Conservation (phyloP, 176 grass and related monocot species). For the Oryza coarctata region DNA sequence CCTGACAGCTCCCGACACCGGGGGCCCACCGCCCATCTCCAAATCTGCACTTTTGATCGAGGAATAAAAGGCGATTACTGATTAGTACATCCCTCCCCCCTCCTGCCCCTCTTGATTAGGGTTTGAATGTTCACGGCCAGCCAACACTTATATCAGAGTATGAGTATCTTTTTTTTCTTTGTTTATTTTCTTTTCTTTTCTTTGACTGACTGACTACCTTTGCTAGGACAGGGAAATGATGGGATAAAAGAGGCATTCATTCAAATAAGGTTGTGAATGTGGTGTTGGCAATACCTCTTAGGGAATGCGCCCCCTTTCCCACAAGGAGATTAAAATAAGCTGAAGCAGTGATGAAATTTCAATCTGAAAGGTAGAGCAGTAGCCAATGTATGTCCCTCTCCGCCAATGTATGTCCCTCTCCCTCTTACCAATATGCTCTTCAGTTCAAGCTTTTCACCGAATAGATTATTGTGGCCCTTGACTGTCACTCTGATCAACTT, state of each 20-base stretch:
- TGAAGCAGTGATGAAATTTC: background rate
- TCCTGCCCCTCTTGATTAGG: constrained; percentile 17
- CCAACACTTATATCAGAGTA: no score
- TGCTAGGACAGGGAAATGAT: constrained; percentile 28
- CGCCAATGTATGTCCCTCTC: background rate
- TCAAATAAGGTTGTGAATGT: background rate
- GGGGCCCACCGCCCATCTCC: background rate
- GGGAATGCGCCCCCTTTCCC: constrained; percentile 7
- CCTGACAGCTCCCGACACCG: background rate
- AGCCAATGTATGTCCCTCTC: background rate
- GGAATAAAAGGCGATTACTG: constrained; percentile 7
- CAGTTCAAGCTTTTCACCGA: constrained; percentile 11
- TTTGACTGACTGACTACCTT: background rate
- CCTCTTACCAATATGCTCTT: background rate
- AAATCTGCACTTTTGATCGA: constrained; percentile 41
- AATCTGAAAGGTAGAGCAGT: background rate
- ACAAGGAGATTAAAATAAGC: constrained; percentile 8
- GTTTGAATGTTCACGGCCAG: background rate
- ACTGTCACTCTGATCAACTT: constrained; percentile 28
- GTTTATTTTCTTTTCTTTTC: background rate
- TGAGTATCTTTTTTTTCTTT: background rate
- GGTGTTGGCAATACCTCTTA: constrained; percentile 3
- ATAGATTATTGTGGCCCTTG: constrained; percentile 15
- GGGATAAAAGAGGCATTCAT: constrained; percentile 16
- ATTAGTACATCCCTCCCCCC: background rate